A percentile compares a stretch with the other conserved stretches of the same genome.
phyloP scores from a whole-genome alignment of 345 rosid genomes.

The Citrus sp. region DNA sequence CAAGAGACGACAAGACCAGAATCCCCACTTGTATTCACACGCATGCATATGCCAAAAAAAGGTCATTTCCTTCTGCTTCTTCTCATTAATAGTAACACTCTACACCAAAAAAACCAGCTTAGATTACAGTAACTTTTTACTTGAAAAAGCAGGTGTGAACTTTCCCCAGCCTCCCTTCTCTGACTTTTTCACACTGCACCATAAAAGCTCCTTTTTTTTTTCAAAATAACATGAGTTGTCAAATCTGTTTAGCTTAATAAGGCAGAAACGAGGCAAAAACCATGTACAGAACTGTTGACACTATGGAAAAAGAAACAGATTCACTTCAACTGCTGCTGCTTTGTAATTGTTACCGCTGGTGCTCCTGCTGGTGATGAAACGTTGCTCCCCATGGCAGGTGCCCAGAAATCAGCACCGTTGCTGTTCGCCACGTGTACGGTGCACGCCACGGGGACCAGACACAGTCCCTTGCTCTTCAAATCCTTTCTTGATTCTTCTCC shows the following conservation, averaged over 20 bases:
- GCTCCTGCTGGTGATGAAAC: constrained; percentile 14
- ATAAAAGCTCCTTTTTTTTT: neutral
- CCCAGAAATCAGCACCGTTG: constrained; percentile 93
- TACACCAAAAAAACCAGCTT: neutral
- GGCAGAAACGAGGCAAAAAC: neutral
- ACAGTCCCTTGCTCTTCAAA: constrained; percentile 77
- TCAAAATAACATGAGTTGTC: neutral
- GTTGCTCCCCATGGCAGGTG: constrained; percentile 51
- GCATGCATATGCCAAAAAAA: neutral
- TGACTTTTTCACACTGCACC: neutral
- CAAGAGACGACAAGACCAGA: neutral
- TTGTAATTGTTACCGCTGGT: constrained; percentile 7
- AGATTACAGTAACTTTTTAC: neutral
- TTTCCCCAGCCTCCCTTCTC: neutral
- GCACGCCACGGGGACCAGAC: constrained; percentile 70
- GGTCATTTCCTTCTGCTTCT: neutral
- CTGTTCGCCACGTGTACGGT: constrained; percentile 54
- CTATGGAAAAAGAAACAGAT: neutral
- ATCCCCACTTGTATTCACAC: neutral
- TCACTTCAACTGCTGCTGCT: neutral
- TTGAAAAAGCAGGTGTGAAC: neutral
- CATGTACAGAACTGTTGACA: neutral
- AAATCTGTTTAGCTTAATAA: neutral
- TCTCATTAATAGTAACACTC: neutral
- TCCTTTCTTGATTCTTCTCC: constrained; percentile 32